Evolutionary conservation across 2,329 filamentous ascomycete genomes (phyloP).

Genomic region (Dactylonectria macrodidyma): DNA sequence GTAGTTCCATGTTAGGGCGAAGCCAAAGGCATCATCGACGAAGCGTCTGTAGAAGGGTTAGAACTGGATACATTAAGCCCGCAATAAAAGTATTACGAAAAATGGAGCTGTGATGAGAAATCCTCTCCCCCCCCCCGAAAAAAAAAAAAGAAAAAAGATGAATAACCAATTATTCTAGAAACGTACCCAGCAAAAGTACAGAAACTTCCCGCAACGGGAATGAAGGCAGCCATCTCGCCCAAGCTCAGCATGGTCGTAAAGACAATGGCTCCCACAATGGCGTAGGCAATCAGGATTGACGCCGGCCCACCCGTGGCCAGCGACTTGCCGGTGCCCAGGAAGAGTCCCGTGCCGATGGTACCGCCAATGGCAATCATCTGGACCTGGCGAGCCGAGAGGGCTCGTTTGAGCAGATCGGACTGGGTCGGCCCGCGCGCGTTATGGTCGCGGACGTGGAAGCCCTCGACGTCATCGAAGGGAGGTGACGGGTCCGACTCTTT

Average conservation of each 20-base stretch:
- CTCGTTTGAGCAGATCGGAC: constrained; percentile 66
- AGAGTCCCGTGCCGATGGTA: constrained; percentile 73
- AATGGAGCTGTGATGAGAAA: too few relatives aligned
- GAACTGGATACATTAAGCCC: constrained; percentile 53
- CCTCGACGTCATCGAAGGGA: constrained; percentile 41
- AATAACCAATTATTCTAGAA: constrained; percentile 39
- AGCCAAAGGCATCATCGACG: constrained; percentile 68
- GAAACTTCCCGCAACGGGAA: constrained; percentile 68
- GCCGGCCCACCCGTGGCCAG: constrained; percentile 73
- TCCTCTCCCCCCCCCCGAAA: too few relatives aligned
- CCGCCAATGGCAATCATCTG: constrained; percentile 78
- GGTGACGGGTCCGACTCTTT: constrained; percentile 33
- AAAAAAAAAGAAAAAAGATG: too few relatives aligned
- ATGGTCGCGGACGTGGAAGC: constrained; percentile 20
- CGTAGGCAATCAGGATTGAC: constrained; percentile 70
- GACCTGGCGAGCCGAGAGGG: constrained; percentile 73
- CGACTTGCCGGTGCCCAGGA: constrained; percentile 73
- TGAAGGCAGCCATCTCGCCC: constrained; percentile 73
- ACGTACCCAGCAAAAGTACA: constrained; percentile 64
- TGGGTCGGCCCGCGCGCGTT: constrained; percentile 38
- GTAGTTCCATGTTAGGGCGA: constrained; percentile 71
- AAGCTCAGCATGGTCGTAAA: constrained; percentile 72
- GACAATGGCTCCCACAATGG: constrained; percentile 70
- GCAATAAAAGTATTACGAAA: too few relatives aligned
- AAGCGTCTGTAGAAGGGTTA: constrained; percentile 54